Evolutionary conservation across 441 rosid species (phyloP), one percentile per base, ranked within the genome.

Genomic region (Populus hybrid): DNA sequence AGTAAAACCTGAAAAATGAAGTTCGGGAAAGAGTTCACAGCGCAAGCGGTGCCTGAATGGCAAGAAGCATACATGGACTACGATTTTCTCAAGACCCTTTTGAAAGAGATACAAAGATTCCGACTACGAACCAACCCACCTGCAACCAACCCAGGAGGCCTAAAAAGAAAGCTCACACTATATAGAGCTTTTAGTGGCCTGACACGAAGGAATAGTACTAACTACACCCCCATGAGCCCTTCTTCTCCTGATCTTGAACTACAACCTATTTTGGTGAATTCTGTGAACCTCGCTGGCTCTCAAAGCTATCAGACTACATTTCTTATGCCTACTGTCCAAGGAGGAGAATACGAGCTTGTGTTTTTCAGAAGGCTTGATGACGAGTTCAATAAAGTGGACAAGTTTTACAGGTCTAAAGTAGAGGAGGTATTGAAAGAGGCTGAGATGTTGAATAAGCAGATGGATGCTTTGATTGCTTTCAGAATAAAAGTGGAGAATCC

Each of bases 41-140:
- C 90, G 3, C 96, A 94, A 54, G 87, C 93, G 93, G 96, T 94
- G 83, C 95, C 92, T 35, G 97, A 94, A 83, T 92, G 98, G 98
- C 87, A 88, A 71, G 89, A 88, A 73, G 93, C 96, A 3, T 92
- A 89, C 89, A 83, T 91, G 90, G 91, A 92, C 50, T 94, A 94
- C 73, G 65, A 70, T 65, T 86, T 66, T 67, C 91, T 91, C 54
- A 94, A 94, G 69, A 72, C 83, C 24, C 81, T 81, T 40, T 84
- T 92, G 83, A 90, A 91, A 84, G 93, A 87, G 20, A 75, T 92
- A 42, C 82, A 78, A 50, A 64, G 78, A 36, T 86, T 89, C 85
- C 83, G 81, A 77, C 82, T 54, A 18, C 80, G 83, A 76, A 80
- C 64, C 81, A 82, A 78, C 72, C 88, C 85, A 24, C 75, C 89